These are phyloP conservation scores for Cucumis cinereus DNA, from an alignment of 306 rosid species.

Conservation along the genomic window DNA sequence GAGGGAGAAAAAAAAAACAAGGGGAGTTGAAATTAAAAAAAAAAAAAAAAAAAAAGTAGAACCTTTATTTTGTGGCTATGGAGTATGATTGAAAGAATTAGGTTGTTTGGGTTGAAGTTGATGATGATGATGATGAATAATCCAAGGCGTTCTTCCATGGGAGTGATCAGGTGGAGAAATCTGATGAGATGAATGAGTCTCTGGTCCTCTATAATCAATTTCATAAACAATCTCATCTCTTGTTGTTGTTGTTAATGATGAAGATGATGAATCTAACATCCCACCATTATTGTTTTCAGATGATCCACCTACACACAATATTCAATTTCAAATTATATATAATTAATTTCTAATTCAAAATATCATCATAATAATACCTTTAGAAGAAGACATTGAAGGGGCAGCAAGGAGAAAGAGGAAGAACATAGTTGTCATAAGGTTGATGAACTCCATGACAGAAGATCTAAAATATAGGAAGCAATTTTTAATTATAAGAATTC, in stretches of 20 bases:
- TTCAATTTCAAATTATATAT: no score
- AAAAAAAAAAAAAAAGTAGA: no score
- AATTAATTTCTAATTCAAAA: no score
- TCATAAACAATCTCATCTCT: slow-evolving; percentile 36
- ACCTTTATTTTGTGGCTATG: background rate
- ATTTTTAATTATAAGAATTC: no score
- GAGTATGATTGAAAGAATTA: background rate
- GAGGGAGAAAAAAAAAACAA: background rate
- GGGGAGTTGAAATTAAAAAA: background rate
- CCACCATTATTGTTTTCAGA: slow-evolving; percentile 5
- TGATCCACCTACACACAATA: slow-evolving; percentile 25
- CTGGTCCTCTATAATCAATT: slow-evolving; percentile 94
- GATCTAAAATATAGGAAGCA: no score
- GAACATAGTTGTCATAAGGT: slow-evolving; percentile 25
- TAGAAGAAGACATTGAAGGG: slow-evolving; percentile 30
- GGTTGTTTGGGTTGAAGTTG: background rate
- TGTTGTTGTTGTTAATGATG: no score
- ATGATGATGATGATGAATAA: background rate
- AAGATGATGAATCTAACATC: background rate
- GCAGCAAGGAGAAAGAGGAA: slow-evolving; percentile 29
- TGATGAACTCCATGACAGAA: slow-evolving; percentile 13
- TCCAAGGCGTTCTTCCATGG: slow-evolving; percentile 19
- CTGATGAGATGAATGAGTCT: slow-evolving; percentile 52
- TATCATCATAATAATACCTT: slow-evolving; percentile 4
- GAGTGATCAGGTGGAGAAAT: slow-evolving; percentile 59